phyloP scores from a whole-genome alignment of 768 basidiomycete genomes.

The Termitomyces sp. region DNA sequence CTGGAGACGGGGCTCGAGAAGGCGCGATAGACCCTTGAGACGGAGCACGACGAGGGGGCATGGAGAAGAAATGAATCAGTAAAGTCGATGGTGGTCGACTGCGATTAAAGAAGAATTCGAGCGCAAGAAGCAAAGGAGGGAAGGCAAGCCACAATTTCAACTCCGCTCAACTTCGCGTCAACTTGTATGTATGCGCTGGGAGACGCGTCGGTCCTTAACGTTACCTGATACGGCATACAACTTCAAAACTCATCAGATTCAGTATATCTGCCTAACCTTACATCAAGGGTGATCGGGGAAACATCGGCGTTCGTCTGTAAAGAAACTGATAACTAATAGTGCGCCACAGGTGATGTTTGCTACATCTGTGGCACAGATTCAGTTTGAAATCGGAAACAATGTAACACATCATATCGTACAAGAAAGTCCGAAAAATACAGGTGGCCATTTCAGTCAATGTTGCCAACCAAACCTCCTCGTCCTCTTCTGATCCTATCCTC shows the following conservation, averaged over 20 bases:
- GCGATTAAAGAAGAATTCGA: neutral
- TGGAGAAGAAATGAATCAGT: neutral
- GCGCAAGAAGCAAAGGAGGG: neutral
- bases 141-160: neutral
- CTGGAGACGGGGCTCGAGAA: conserved; percentile 41
- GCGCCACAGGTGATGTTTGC: neutral
- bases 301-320: neutral
- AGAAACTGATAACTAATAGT: neutral
- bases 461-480: conserved; percentile 63
- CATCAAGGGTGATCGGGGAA: neutral
- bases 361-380: neutral
- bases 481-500: conserved; percentile 77
- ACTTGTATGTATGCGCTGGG: neutral
- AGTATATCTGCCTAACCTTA: too few species aligned
- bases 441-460: conserved; percentile 39
- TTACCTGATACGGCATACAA: neutral
- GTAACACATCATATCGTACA: neutral
- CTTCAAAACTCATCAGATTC: too few species aligned
- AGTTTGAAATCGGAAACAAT: neutral
- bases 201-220: neutral
- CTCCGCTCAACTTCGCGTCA: neutral
- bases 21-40: conserved; percentile 39
- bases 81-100: neutral
- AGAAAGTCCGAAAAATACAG: neutral
- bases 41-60: conserved; percentile 48